A percentile compares a stretch with the other conserved stretches of the same genome.
Conservation (phyloP, 2,329 filamentous ascomycete genomes). For the Apiospora phragmitis region DNA sequence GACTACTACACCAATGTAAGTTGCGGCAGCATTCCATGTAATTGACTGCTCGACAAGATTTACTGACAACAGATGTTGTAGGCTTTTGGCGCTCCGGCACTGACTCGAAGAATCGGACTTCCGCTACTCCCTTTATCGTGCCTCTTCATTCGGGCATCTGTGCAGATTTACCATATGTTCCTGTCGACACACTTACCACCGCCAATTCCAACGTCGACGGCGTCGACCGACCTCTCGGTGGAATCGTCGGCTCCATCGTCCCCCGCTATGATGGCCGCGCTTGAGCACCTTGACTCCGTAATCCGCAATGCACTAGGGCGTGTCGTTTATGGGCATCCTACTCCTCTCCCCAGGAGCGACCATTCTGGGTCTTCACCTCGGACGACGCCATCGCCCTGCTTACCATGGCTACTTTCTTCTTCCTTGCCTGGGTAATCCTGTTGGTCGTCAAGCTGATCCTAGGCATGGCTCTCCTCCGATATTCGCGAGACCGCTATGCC, state of each 20-base stretch:
- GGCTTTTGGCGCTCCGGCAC: conserved; percentile 87
- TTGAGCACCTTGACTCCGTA: conserved; percentile 76
- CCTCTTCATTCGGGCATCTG: conserved; percentile 88
- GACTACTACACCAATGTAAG: conserved; percentile 94
- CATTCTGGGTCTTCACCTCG: conserved; percentile 59
- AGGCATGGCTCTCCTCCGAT: conserved; percentile 83
- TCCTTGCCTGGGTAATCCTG: conserved; percentile 81
- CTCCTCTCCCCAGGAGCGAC: conserved; percentile 36
- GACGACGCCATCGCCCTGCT: conserved; percentile 74
- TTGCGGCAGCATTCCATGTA: not conserved
- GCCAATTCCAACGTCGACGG: conserved; percentile 63
- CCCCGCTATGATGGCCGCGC: conserved; percentile 72
- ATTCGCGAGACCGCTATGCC: conserved; percentile 75
- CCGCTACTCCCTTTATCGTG: conserved; percentile 92
- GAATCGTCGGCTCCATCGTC: conserved; percentile 66
- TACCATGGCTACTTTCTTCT: conserved; percentile 85
- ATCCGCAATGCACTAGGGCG: conserved; percentile 77
- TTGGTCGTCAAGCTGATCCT: conserved; percentile 83
- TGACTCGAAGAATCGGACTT: conserved; percentile 85
- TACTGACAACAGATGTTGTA: conserved; percentile 33
- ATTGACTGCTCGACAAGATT: not conserved
- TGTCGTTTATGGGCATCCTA: conserved; percentile 64
- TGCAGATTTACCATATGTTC: conserved; percentile 99
- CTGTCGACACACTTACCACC: conserved; percentile 82
- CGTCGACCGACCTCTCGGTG: conserved; percentile 62